Evolutionary conservation across 441 rosid species (phyloP), one percentile per base, ranked within the genome.

Genomic region (Theobroma grandiflorum): DNA sequence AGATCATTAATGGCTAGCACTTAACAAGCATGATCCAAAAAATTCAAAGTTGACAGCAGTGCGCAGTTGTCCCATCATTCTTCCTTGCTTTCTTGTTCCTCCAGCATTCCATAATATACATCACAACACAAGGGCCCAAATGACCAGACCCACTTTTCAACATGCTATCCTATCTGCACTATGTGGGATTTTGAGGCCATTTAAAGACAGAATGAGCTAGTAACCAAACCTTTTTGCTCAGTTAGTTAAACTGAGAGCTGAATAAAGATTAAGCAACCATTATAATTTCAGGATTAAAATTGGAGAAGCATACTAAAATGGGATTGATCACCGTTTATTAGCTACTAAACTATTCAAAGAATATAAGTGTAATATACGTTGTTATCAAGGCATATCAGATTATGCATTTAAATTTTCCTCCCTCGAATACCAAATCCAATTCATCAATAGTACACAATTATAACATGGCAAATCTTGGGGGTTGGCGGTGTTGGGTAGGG

Each of bases 11-110:
- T 22, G 73, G 47, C 37, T 69, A 69, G 55, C 45, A 69, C 57
- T 45, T 55, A 26, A 22, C 57, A 16, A 4, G 45, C 20, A 45
- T 33, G 67, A 63, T 63, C 40, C 33, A 22, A 42, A 67, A 42
- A 22, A 18, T 69, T 42, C 38, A 43, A 43, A 67, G 72, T 67
- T 69, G 73, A 50, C 73, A 69, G 8, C 53, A 67, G 40, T 16
- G 3, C 8, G 72, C 11, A 68, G 20, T 49, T 45, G 15, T 9
- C 55, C 55, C 33, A 20, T 43, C 35, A 3, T 68, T 43, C 10
- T 26, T 10, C 37, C 37, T 67, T 5, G 53, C n/a, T 72, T 33
- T 50, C 62, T 35, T 50, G 16, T 22, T 22, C 72, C 63, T 53
- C 76, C 9, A 35, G 43, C 22, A 71, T 22, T 26, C 43, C 43